Evolutionary conservation across 1,284 basidiomycete species (phyloP).

Genomic region (Ganoderma lucidum): DNA sequence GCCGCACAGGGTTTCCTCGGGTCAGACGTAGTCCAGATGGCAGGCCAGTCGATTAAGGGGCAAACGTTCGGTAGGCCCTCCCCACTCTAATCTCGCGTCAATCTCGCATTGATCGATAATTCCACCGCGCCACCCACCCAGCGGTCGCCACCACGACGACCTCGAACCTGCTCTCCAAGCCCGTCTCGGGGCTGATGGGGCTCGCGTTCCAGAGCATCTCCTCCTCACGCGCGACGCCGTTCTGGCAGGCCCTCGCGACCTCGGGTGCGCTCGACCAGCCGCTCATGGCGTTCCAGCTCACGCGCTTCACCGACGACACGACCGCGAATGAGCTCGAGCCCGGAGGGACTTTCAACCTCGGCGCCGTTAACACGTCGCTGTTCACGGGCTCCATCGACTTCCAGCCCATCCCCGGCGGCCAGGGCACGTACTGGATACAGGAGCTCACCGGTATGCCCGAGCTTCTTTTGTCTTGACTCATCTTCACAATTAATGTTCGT

Average conservation of each 20-base stretch:
- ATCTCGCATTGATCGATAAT: conserved; percentile 1
- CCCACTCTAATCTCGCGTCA: conserved; percentile 17
- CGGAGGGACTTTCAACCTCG: conserved; percentile 86
- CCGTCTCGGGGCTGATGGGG: conserved; percentile 48
- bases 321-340: conserved; percentile 59
- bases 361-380: conserved; percentile 68
- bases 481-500: neutral
- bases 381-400: conserved; percentile 87
- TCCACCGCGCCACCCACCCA: conserved; percentile 9
- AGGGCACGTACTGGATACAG: conserved; percentile 46
- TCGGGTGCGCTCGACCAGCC: conserved; percentile 65
- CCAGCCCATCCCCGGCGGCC: conserved; percentile 60
- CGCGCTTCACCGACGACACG: conserved; percentile 70
- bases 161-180: conserved; percentile 35
- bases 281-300: conserved; percentile 84
- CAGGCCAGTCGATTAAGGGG: conserved; percentile 50
- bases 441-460: conserved; percentile 31
- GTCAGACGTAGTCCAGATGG: conserved; percentile 52
- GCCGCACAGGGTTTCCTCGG: conserved; percentile 45
- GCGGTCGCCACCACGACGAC: conserved; percentile 41
- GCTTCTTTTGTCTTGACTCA: no score
- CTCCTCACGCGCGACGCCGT: conserved; percentile 49
- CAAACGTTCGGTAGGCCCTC: conserved; percentile 50
- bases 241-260: conserved; percentile 69
- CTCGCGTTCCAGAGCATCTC: conserved; percentile 48